A percentile compares a stretch with the other conserved stretches of the same genome.
These are phyloP conservation scores for Chimonanthus praecox DNA, from an alignment of 164 flowering plant genomes.

Conservation along the genomic window DNA sequence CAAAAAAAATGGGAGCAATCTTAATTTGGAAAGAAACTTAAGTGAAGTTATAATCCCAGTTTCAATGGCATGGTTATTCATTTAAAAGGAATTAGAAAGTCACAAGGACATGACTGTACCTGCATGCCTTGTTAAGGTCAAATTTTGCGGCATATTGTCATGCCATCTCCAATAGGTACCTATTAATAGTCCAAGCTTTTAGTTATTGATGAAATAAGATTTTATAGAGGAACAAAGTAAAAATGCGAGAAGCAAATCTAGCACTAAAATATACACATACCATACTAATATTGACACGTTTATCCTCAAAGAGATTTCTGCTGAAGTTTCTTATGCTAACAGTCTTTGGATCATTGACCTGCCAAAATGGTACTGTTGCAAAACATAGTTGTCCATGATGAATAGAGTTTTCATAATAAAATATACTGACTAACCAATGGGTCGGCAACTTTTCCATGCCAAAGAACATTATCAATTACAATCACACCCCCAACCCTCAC, in stretches of 20 bases:
- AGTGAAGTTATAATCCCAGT: neutral
- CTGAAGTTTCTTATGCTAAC: constrained; percentile 69
- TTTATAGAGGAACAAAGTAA: neutral
- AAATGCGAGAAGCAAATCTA: neutral
- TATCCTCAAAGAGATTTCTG: constrained; percentile 50
- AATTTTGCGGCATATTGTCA: constrained; percentile 76
- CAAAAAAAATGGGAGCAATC: too few species aligned
- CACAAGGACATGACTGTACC: neutral
- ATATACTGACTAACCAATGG: constrained; percentile 46
- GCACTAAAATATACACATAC: constrained; percentile 29
- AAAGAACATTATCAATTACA: constrained; percentile 88
- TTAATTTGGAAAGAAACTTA: too few species aligned
- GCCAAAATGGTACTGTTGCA: constrained; percentile 14
- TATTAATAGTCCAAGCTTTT: constrained; percentile 15
- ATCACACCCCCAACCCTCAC: constrained; percentile 85
- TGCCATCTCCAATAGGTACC: constrained; percentile 96
- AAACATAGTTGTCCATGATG: neutral
- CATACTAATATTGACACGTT: constrained; percentile 79
- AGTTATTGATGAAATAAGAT: constrained; percentile 4
- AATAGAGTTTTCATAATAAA: neutral
- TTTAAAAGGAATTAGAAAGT: neutral
- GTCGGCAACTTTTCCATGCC: constrained; percentile 95
- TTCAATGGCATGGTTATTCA: neutral
- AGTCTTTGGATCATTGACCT: constrained; percentile 77
- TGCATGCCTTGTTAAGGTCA: constrained; percentile 20